Percentiles rank a stretch among this genome's conserved stretches.
Evolutionary conservation across 2,329 filamentous ascomycete genomes (phyloP).

Genomic region (Fusarium coffeatum): DNA sequence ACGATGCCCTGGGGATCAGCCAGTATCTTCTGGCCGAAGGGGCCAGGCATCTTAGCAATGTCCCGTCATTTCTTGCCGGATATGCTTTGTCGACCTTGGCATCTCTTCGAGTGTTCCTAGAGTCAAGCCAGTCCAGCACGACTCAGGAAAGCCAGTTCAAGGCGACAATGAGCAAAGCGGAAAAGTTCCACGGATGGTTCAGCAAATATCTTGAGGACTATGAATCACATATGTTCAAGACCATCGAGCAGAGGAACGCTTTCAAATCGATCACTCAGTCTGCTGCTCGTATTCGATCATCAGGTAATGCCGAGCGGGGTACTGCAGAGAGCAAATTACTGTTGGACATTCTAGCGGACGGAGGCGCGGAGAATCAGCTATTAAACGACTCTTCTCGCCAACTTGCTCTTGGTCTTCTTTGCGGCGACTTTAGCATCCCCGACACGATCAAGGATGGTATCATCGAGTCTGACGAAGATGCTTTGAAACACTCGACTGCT

Average conservation of each 20-base stretch:
- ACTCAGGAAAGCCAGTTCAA: constrained; percentile 87
- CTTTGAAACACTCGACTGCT: constrained; percentile 70
- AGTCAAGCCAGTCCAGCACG: constrained; percentile 79
- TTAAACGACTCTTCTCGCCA: constrained; percentile 77
- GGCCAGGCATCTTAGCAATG: constrained; percentile 68
- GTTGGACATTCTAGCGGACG: constrained; percentile 82
- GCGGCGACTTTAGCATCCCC: constrained; percentile 75
- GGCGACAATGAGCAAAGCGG: constrained; percentile 79
- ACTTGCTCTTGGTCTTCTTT: constrained; percentile 78
- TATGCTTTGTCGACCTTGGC: constrained; percentile 83
- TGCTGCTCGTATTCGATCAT: constrained; percentile 73
- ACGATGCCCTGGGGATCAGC: constrained; percentile 87
- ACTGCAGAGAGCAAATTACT: constrained; percentile 84
- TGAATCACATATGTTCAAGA: constrained; percentile 63
- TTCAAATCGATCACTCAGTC: constrained; percentile 77
- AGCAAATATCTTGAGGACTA: constrained; percentile 74
- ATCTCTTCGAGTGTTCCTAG: constrained; percentile 80
- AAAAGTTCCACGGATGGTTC: constrained; percentile 83
- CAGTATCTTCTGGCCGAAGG: constrained; percentile 84
- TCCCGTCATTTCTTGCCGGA: constrained; percentile 82
- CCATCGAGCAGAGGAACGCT: constrained; percentile 61
- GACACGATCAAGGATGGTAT: constrained; percentile 66
- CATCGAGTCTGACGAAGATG: constrained; percentile 73
- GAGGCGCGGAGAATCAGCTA: constrained; percentile 69
- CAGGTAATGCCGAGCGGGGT: constrained; percentile 75